Evolutionary conservation across 1,284 basidiomycete species (phyloP).

Genomic region (Golubevia sp.): DNA sequence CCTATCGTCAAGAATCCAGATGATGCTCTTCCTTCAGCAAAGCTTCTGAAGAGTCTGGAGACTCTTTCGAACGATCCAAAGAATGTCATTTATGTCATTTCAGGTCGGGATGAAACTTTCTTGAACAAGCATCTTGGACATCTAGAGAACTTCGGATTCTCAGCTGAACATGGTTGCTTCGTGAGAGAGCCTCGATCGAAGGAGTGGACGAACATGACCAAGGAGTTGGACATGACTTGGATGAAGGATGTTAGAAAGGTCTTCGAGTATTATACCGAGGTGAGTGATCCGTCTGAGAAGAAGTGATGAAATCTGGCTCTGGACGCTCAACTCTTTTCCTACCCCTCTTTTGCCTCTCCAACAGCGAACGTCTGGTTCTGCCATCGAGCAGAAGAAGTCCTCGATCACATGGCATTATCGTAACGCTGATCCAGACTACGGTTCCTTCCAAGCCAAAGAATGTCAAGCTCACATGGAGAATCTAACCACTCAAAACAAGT

Average conservation of each 20-base stretch:
- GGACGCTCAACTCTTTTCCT: not conserved
- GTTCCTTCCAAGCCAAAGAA: slow-evolving; percentile 59
- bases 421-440: slow-evolving; percentile 56
- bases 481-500: slow-evolving; percentile 46
- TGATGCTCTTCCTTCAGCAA: slow-evolving; percentile 79
- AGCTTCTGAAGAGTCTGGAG: slow-evolving; percentile 76
- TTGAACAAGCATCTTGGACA: slow-evolving; percentile 89
- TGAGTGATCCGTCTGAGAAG: slow-evolving; percentile 48
- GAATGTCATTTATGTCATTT: slow-evolving; percentile 96
- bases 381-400: slow-evolving; percentile 57
- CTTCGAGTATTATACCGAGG: slow-evolving; percentile 94
- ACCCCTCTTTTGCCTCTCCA: not conserved
- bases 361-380: slow-evolving; percentile 46
- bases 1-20: slow-evolving; percentile 94
- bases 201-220: slow-evolving; percentile 86
- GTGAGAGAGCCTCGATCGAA: slow-evolving; percentile 73
- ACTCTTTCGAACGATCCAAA: slow-evolving; percentile 76
- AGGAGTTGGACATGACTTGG: slow-evolving; percentile 94
- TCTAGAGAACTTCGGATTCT: slow-evolving; percentile 81
- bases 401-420: slow-evolving; percentile 61
- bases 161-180: slow-evolving; percentile 95
- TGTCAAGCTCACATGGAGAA: slow-evolving; percentile 60
- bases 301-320: not conserved
- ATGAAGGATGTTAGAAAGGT: slow-evolving; percentile 93
- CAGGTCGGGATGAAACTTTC: slow-evolving; percentile 92